Conservation (phyloP, 371 early-diverging fungal species). For the Haplosporangium sp. region DNA sequence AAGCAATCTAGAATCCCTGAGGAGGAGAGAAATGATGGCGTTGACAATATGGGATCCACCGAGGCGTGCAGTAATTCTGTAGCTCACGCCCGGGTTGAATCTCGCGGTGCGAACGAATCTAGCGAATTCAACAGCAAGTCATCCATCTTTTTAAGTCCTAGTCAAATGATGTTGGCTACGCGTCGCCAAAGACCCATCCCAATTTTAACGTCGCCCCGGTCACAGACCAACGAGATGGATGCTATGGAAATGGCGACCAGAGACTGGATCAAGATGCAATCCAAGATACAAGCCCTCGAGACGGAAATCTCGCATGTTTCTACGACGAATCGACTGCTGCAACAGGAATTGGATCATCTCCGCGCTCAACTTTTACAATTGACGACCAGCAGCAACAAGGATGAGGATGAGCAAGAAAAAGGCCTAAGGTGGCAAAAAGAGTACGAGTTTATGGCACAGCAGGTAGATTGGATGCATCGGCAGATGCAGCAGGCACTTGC, state of each 20-base stretch:
- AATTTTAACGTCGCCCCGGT: background rate
- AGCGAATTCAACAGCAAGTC: too few species aligned
- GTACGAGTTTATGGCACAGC: constrained; percentile 35
- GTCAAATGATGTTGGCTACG: background rate
- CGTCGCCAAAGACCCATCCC: too few species aligned
- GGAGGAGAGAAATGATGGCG: background rate
- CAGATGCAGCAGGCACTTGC: constrained; percentile 21
- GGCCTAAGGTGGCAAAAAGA: constrained; percentile 16
- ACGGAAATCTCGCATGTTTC: constrained; percentile 40
- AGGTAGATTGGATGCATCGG: constrained; percentile 34
- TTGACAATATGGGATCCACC: background rate
- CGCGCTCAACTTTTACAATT: constrained; percentile 19
- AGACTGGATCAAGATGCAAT: constrained; percentile 45
- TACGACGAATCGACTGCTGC: constrained; percentile 34
- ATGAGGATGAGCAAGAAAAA: constrained; percentile 1
- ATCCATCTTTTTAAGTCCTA: background rate
- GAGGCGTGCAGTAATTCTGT: background rate
- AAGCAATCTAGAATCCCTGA: background rate
- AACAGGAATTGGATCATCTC: constrained; percentile 39
- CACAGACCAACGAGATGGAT: background rate
- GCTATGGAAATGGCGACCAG: constrained; percentile 22
- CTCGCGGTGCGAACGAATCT: too few species aligned
- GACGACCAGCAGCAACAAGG: constrained; percentile 8
- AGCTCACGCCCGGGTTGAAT: too few species aligned
- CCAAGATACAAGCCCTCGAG: constrained; percentile 42